A percentile compares a stretch with the other conserved stretches of the same genome.
phyloP scores from a whole-genome alignment of 1,284 basidiomycete species.

The Rhodofomes roseus region DNA sequence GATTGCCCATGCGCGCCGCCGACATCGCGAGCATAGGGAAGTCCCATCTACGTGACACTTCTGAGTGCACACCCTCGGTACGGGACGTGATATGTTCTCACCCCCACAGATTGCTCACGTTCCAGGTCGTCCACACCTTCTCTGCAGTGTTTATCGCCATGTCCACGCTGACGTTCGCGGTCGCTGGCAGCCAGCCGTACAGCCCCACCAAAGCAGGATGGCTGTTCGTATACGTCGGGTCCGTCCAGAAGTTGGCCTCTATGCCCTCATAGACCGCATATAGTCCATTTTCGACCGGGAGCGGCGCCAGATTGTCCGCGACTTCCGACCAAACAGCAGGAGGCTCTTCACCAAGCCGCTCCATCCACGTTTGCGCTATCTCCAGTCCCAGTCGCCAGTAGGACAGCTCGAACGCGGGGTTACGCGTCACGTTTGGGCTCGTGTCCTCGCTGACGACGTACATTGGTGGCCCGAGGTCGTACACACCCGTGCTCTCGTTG shows the following conservation, averaged over 20 bases:
- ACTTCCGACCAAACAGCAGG: constrained; percentile 44
- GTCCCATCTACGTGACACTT: constrained; percentile 43
- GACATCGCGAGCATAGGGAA: constrained; percentile 63
- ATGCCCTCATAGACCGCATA: constrained; percentile 59
- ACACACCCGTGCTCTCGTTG: constrained; percentile 43
- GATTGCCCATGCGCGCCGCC: constrained; percentile 48
- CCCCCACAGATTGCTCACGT: constrained; percentile 54
- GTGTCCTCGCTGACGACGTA: constrained; percentile 58
- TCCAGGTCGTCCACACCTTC: constrained; percentile 54
- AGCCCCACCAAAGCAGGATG: constrained; percentile 56
- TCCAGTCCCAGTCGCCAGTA: constrained; percentile 54
- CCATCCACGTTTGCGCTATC: constrained; percentile 47
- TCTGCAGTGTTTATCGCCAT: constrained; percentile 47
- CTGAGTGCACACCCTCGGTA: neutral
- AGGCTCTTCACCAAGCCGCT: constrained; percentile 35
- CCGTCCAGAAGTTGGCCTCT: constrained; percentile 47
- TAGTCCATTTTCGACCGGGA: constrained; percentile 46
- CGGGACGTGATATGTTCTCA: constrained; percentile 22
- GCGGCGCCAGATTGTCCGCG: constrained; percentile 40
- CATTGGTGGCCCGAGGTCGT: constrained; percentile 57
- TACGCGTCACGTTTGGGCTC: constrained; percentile 46
- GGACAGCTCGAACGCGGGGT: constrained; percentile 55
- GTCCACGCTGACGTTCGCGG: constrained; percentile 41
- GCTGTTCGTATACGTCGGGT: constrained; percentile 48
- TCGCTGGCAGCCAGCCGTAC: constrained; percentile 55